Evolutionary conservation across 176 grass and related monocot species (phyloP).

Genomic region (Oryza meyeriana): DNA sequence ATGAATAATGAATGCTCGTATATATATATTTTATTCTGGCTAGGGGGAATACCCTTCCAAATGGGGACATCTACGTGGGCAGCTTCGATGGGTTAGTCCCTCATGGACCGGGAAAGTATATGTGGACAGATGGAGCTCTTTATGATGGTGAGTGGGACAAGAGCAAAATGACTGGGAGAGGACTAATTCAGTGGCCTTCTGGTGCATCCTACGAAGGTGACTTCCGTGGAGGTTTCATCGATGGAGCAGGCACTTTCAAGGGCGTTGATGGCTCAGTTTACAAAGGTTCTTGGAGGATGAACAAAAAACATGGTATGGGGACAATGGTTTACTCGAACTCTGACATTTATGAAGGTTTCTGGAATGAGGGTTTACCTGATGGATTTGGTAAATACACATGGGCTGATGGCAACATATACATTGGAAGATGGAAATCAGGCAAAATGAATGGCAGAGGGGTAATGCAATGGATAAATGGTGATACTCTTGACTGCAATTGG

Average conservation of each 20-base stretch:
- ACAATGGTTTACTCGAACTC: constrained; percentile 70
- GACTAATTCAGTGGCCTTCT: constrained; percentile 70
- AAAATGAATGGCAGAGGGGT: constrained; percentile 85
- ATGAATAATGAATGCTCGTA: not conserved
- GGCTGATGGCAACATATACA: constrained; percentile 70
- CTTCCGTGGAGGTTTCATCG: constrained; percentile 79
- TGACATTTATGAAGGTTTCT: constrained; percentile 78
- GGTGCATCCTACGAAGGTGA: constrained; percentile 83
- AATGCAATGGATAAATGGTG: constrained; percentile 87
- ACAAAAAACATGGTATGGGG: constrained; percentile 86
- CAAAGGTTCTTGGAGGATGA: constrained; percentile 87
- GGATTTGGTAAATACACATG: constrained; percentile 80
- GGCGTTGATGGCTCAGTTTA: constrained; percentile 70
- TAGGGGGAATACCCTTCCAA: constrained; percentile 63
- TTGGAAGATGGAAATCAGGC: constrained; percentile 80
- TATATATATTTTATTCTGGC: constrained; percentile 2
- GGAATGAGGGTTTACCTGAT: constrained; percentile 91
- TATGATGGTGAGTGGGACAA: constrained; percentile 85
- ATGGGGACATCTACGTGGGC: constrained; percentile 86
- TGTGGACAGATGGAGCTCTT: constrained; percentile 73
- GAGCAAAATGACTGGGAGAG: constrained; percentile 77
- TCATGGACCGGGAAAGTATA: constrained; percentile 84
- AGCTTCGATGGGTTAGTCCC: constrained; percentile 66
- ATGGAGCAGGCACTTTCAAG: constrained; percentile 71
- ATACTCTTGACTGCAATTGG: constrained; percentile 80